phyloP scores from a whole-genome alignment of 2,329 filamentous ascomycete species.

The Penicillium nordicum region DNA sequence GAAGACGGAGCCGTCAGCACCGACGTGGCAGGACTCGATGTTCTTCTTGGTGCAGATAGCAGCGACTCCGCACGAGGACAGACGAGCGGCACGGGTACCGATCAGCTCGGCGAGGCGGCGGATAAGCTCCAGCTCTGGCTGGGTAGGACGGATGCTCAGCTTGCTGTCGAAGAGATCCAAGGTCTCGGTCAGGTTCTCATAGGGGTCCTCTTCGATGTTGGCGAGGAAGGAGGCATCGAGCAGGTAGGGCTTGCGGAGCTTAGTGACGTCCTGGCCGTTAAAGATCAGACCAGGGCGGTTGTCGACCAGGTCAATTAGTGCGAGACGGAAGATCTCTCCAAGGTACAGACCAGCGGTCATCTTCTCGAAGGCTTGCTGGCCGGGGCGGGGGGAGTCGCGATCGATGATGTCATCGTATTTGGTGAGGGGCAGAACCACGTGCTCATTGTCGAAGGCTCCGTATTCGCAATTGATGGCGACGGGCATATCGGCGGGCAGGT shows the following conservation, averaged over 20 bases:
- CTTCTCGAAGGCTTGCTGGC: slow-evolving; percentile 95
- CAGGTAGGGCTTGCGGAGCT: slow-evolving; percentile 80
- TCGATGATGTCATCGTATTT: slow-evolving; percentile 85
- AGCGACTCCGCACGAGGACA: slow-evolving; percentile 91
- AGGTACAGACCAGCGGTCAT: slow-evolving; percentile 95
- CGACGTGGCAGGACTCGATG: slow-evolving; percentile 83
- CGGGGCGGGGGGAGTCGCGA: slow-evolving; percentile 84
- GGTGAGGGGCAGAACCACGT: slow-evolving; percentile 79
- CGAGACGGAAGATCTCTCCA: slow-evolving; percentile 88
- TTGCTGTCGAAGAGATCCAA: slow-evolving; percentile 74
- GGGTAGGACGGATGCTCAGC: slow-evolving; percentile 67
- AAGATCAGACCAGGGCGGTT: slow-evolving; percentile 74
- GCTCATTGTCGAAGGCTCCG: slow-evolving; percentile 94
- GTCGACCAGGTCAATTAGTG: slow-evolving; percentile 80
- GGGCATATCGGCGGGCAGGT: slow-evolving; percentile 74
- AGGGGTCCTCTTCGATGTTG: slow-evolving; percentile 90
- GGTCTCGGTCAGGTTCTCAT: slow-evolving; percentile 90
- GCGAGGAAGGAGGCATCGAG: slow-evolving; percentile 93
- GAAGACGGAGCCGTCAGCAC: slow-evolving; percentile 95
- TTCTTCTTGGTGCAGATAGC: slow-evolving; percentile 97
- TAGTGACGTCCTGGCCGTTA: slow-evolving; percentile 72
- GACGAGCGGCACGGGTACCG: slow-evolving; percentile 85
- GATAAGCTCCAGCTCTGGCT: slow-evolving; percentile 81
- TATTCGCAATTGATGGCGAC: slow-evolving; percentile 99
- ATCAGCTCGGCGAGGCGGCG: slow-evolving; percentile 90